Evolutionary conservation across 768 basidiomycete species (phyloP).

Genomic region (Russula ochroleuca): DNA sequence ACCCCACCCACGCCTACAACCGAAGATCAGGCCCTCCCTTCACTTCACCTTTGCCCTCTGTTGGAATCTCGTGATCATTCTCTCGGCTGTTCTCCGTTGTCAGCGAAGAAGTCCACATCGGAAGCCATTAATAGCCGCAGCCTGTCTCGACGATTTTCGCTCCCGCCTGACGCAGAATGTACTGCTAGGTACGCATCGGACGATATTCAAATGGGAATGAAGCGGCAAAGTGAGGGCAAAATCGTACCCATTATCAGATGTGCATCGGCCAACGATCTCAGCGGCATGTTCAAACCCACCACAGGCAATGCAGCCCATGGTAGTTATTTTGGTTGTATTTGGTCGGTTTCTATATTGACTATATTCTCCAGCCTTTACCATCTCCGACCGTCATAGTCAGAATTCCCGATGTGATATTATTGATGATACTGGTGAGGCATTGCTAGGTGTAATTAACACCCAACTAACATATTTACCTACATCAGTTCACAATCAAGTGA

Average conservation of each 20-base stretch:
- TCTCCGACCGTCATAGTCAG: not conserved
- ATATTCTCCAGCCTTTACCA: not conserved
- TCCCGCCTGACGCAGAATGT: not conserved
- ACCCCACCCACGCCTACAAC: not conserved
- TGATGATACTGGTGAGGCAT: not conserved
- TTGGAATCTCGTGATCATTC: not conserved
- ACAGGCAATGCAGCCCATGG: not conserved
- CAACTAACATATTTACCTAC: not conserved
- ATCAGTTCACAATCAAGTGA: not conserved
- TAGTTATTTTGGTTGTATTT: not conserved
- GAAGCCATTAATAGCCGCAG: not conserved
- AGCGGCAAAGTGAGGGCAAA: not conserved
- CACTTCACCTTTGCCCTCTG: not conserved
- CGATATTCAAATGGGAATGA: conserved; percentile 13
- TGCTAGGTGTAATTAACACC: not conserved
- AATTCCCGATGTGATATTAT: not conserved
- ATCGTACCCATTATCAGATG: not conserved
- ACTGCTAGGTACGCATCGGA: conserved; percentile 4
- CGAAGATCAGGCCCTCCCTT: not conserved
- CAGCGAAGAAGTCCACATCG: not conserved
- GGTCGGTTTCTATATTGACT: not conserved
- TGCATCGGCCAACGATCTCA: conserved; percentile 8
- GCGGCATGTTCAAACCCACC: not conserved
- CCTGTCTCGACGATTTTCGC: not conserved
- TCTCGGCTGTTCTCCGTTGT: not conserved